phyloP scores from a whole-genome alignment of 306 rosid species.

The Fagus crenata region DNA sequence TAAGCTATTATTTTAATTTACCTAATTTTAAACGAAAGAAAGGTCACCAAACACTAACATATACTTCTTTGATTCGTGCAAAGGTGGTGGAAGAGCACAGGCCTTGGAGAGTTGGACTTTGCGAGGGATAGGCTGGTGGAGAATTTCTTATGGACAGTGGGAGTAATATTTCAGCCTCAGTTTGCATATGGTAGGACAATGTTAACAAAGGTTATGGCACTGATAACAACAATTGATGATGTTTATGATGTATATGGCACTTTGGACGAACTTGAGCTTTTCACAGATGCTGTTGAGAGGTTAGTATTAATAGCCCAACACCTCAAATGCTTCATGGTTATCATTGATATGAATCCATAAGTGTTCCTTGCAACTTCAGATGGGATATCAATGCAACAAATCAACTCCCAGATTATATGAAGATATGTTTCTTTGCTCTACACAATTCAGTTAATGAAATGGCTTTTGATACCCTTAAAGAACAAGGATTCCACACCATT shows the following conservation, averaged over 20 bases:
- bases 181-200: background rate
- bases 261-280: constrained; percentile 23
- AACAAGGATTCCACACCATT: too few species aligned
- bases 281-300: constrained; percentile 28
- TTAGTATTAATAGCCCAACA: background rate
- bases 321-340: background rate
- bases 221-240: constrained; percentile 18
- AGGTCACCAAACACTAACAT: too few species aligned
- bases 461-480: too few species aligned
- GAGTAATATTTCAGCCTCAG: constrained; percentile 7
- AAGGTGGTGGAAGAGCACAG: constrained; percentile 30
- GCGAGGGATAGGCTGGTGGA: constrained; percentile 24
- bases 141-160: constrained; percentile 25
- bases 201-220: background rate
- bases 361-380: background rate
- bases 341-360: background rate
- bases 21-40: too few species aligned
- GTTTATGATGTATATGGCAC: constrained; percentile 26
- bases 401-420: too few species aligned
- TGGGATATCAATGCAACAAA: too few species aligned
- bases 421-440: too few species aligned
- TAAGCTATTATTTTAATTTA: too few species aligned
- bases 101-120: constrained; percentile 6
- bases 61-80: background rate
- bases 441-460: too few species aligned